Conservation (phyloP, 163 green algal species). For the Scenedesmus sp. region DNA sequence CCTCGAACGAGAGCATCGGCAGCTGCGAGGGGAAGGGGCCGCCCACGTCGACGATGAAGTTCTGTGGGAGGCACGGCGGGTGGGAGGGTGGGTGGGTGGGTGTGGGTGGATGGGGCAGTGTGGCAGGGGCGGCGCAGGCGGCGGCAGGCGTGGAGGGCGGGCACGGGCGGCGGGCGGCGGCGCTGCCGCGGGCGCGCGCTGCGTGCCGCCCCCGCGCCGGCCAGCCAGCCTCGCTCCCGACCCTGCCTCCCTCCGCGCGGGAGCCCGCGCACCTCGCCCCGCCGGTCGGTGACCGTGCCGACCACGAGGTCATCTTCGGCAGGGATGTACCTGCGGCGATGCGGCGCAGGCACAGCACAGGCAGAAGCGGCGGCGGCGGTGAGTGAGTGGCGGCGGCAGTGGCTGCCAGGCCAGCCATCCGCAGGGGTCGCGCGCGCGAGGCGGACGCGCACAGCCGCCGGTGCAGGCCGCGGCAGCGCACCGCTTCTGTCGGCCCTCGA, state of each 20-base stretch:
- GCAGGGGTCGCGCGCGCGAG: neutral
- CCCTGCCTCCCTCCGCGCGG: too few relatives aligned
- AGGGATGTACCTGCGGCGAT: constrained; percentile 38
- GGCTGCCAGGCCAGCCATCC: neutral
- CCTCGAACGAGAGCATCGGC: constrained; percentile 88
- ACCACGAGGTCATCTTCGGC: constrained; percentile 66
- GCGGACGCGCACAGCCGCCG: neutral
- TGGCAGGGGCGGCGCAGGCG: too few relatives aligned
- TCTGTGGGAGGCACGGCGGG: constrained; percentile 46
- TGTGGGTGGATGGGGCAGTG: too few relatives aligned
- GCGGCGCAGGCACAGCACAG: too few relatives aligned
- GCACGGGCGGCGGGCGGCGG: too few relatives aligned
- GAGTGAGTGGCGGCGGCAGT: too few relatives aligned
- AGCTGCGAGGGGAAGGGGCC: constrained; percentile 77
- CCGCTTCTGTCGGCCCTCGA: constrained; percentile 45
- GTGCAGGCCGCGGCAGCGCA: neutral
- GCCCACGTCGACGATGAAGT: constrained; percentile 85
- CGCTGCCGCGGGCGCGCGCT: too few relatives aligned
- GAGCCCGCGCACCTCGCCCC: constrained; percentile 69
- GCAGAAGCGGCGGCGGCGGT: too few relatives aligned
- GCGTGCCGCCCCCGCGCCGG: too few relatives aligned
- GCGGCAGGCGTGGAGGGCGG: too few relatives aligned
- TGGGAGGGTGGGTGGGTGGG: too few relatives aligned
- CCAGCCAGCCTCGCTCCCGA: too few relatives aligned
- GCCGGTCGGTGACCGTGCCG: constrained; percentile 74